phyloP scores from a whole-genome alignment of 2,329 filamentous ascomycete genomes.

The Macroventuria anomochaeta region DNA sequence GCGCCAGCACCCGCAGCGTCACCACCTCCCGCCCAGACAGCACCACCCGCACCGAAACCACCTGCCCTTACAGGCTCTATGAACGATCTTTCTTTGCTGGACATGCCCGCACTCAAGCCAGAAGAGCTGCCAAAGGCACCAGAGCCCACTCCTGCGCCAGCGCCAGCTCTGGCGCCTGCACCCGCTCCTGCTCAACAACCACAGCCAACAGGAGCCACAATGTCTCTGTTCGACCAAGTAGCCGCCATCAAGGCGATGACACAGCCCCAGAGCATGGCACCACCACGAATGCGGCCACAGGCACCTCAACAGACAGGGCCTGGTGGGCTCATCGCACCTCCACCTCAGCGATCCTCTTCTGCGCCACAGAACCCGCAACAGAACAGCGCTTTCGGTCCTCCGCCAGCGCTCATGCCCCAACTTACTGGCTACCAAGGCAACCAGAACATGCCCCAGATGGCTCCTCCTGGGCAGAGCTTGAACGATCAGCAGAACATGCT shows the following conservation, averaged over 20 bases:
- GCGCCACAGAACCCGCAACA: conserved; percentile 78
- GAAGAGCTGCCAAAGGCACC: conserved; percentile 45
- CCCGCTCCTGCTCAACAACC: conserved; percentile 40
- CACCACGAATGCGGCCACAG: conserved; percentile 71
- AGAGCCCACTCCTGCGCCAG: conserved; percentile 55
- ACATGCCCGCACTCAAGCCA: conserved; percentile 53
- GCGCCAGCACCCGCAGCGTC: conserved; percentile 50
- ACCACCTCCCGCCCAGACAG: conserved; percentile 48
- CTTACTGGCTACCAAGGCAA: conserved; percentile 70
- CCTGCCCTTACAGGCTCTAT: conserved; percentile 68
- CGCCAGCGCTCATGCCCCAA: conserved; percentile 81
- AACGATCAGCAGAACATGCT: conserved; percentile 64
- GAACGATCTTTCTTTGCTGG: conserved; percentile 69
- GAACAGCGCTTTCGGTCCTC: conserved; percentile 71
- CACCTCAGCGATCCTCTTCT: conserved; percentile 81
- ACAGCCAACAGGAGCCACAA: conserved; percentile 55
- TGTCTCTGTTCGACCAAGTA: conserved; percentile 46
- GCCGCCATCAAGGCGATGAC: conserved; percentile 49
- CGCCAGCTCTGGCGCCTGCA: conserved; percentile 49
- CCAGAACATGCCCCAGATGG: conserved; percentile 64
- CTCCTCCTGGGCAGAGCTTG: conserved; percentile 77
- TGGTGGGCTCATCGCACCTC: conserved; percentile 74
- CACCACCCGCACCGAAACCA: conserved; percentile 54
- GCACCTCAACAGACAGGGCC: conserved; percentile 68
- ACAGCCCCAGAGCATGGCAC: conserved; percentile 46